Conservation (phyloP, 371 early-diverging fungal genomes). For the Mortierella sp. region DNA sequence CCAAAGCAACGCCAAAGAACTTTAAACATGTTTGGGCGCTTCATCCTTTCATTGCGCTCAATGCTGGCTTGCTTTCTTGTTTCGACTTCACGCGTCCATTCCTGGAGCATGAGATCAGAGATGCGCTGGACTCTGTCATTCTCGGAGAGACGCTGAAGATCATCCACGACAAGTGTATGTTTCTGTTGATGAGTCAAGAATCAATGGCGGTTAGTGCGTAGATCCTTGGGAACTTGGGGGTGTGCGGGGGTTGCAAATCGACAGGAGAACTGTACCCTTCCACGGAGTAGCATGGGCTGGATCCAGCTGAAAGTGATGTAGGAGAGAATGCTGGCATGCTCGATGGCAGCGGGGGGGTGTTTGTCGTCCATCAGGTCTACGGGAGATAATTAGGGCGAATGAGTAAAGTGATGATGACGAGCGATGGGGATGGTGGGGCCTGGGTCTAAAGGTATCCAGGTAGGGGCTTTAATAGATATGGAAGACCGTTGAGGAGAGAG, state of each 20-base stretch:
- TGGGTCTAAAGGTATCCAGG: too few species aligned
- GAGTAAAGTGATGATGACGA: too few species aligned
- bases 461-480: too few species aligned
- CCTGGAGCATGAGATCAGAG: conserved; percentile 31
- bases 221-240: too few species aligned
- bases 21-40: conserved; percentile 35
- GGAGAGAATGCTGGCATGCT: conserved; percentile 33
- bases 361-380: conserved; percentile 22
- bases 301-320: conserved; percentile 54
- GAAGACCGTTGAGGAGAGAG: too few species aligned
- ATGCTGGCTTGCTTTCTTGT: conserved; percentile 15
- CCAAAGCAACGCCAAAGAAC: conserved; percentile 52
- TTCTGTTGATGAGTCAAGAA: conserved; percentile 7
- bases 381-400: too few species aligned
- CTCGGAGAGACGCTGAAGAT: conserved; percentile 35
- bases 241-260: not conserved
- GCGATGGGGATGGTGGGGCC: too few species aligned
- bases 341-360: conserved; percentile 43
- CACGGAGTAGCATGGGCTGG: conserved; percentile 36
- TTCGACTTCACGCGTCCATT: conserved; percentile 44
- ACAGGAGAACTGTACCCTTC: conserved; percentile 21
- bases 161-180: conserved; percentile 26
- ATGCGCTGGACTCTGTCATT: conserved; percentile 39
- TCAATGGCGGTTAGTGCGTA: not conserved
- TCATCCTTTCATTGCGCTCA: conserved; percentile 16